Evolutionary conservation across 495 filamentous ascomycete genomes (phyloP), one percentile per base, ranked within the genome.

Genomic region (Hypoxylon intermedium): DNA sequence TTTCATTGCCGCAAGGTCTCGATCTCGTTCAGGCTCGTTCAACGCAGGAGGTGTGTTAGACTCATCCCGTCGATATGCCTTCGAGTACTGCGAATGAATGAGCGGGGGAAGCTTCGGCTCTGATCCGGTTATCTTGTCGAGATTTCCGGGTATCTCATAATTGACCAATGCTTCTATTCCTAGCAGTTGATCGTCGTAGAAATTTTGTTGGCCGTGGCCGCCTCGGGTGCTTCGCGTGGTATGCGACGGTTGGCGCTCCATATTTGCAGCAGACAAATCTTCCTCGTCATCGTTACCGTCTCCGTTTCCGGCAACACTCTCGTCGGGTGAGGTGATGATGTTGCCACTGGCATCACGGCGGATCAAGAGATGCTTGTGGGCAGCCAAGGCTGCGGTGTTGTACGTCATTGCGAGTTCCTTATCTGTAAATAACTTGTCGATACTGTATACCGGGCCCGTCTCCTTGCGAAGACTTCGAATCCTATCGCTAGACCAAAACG

Each of bases 341-440:
- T 74, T 71, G 50, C 79, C 75, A 61, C 80, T 64, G 34, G 77
- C 71, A 60, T 75, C 82, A 66, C 75, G 79, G 79, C 73, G 83
- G 64, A 67, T 80, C 70, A 77, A 78, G 71, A 77, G 83, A 75
- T 69, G 83, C 64, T 60, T 77, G 60, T 81, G 74, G 9, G 89
- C 83, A 7, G 87, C 87, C 16, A 90, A 68, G 38, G 88, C 87
- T 0, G 91, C 88, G 21, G 82, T 74, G 62, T 90, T 90, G 37
- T 89, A 87, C 3, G 87, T 86, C 73, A 90, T 80, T 23, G 84
- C 81, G 9, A 97, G 85, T 73, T 98, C 93, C 75, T 93, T 96
- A 58, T 97, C 92, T 0, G 91, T 96, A 67, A 98, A 97, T 19
- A 98, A 85, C 53, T 91, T 89, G 46, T 96, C 88, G 55, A 98